Conservation (phyloP, 495 filamentous ascomycete genomes). For the Talaromyces stipitatus region DNA sequence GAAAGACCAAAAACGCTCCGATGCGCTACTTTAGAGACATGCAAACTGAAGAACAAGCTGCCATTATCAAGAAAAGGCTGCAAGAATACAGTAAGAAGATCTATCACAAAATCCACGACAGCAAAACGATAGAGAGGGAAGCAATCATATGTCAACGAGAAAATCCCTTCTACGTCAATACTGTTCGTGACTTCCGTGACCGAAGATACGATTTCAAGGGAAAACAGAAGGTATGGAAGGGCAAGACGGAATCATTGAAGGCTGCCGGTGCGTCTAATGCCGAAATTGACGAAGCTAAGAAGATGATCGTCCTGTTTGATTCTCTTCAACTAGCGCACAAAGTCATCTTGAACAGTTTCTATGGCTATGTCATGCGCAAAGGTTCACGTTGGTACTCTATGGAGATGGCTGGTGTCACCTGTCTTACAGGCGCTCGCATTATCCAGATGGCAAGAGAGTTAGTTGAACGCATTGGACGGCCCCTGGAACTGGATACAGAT, state of each 20-base stretch:
- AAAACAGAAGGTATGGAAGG: slow-evolving; percentile 96
- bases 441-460: slow-evolving; percentile 95
- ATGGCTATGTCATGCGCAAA: slow-evolving; percentile 99
- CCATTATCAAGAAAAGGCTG: slow-evolving; percentile 75
- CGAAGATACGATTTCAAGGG: slow-evolving; percentile 97
- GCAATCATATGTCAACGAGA: slow-evolving; percentile 98
- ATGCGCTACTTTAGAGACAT: slow-evolving; percentile 75
- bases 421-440: slow-evolving; percentile 91
- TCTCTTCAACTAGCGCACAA: slow-evolving; percentile 97
- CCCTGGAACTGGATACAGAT: slow-evolving; percentile 96
- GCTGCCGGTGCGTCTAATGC: slow-evolving; percentile 62
- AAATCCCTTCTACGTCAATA: slow-evolving; percentile 98
- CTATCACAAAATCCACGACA: slow-evolving; percentile 98
- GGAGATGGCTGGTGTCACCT: slow-evolving; percentile 99
- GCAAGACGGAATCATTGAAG: slow-evolving; percentile 82
- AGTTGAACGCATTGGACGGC: slow-evolving; percentile 88
- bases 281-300: slow-evolving; percentile 92
- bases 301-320: slow-evolving; percentile 96
- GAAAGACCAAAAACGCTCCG: slow-evolving; percentile 59
- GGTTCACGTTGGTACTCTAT: slow-evolving; percentile 98
- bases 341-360: slow-evolving; percentile 98
- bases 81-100: slow-evolving; percentile 96
- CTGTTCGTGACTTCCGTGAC: slow-evolving; percentile 90
- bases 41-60: slow-evolving; percentile 72
- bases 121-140: slow-evolving; percentile 85